Percentiles rank a stretch among this genome's conserved stretches.
phyloP scores from a whole-genome alignment of 2,329 filamentous ascomycete species.

The Claviceps maximensis region DNA sequence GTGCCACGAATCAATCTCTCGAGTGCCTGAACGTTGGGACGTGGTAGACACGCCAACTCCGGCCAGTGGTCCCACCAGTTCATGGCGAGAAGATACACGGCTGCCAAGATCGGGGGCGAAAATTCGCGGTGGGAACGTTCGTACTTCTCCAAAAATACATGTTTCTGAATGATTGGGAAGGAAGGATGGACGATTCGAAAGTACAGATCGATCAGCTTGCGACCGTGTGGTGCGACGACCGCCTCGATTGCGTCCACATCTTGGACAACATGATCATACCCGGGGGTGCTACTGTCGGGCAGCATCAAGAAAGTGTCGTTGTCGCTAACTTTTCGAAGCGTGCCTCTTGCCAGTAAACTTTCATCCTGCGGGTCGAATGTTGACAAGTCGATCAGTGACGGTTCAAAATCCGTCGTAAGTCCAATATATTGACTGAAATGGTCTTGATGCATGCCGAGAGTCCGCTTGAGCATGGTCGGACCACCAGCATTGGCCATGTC shows the following conservation, averaged over 20 bases:
- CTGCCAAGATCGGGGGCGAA: constrained; percentile 62
- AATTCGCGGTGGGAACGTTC: constrained; percentile 59
- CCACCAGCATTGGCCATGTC: constrained; percentile 60
- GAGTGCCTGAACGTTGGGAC: constrained; percentile 59
- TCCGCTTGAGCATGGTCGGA: constrained; percentile 52
- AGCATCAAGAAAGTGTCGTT: constrained; percentile 70
- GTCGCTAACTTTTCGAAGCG: constrained; percentile 62
- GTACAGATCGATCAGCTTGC: constrained; percentile 64
- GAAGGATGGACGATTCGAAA: constrained; percentile 69
- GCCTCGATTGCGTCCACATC: constrained; percentile 62
- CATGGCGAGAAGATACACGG: constrained; percentile 72
- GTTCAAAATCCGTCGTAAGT: constrained; percentile 71
- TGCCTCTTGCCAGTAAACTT: constrained; percentile 55
- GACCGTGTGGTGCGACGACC: constrained; percentile 64
- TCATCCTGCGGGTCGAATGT: constrained; percentile 72
- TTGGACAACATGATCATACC: constrained; percentile 55
- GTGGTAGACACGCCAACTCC: constrained; percentile 47
- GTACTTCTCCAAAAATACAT: constrained; percentile 68
- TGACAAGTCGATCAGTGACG: constrained; percentile 68
- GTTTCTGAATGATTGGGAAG: constrained; percentile 73
- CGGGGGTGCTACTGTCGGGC: constrained; percentile 58
- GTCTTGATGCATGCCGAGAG: constrained; percentile 62
- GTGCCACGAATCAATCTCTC: constrained; percentile 62
- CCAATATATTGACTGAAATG: constrained; percentile 76
- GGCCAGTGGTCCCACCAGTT: constrained; percentile 77